A percentile compares a stretch with the other conserved stretches of the same genome.
phyloP scores from a whole-genome alignment of 805 yeast genomes.

The Starmerella potacharoeniae region DNA sequence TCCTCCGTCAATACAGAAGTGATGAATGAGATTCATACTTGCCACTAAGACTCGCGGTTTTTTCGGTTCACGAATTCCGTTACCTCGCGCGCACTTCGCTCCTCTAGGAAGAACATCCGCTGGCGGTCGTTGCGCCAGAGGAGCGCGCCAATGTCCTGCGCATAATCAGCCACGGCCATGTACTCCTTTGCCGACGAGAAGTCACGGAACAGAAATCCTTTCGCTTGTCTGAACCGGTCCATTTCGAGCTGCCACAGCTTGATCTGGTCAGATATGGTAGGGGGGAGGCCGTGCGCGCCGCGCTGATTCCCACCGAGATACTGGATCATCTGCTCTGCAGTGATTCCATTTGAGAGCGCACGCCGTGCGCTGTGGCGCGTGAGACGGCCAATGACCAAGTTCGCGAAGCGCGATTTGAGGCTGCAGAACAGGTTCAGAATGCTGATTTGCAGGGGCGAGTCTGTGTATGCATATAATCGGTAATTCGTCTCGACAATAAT shows the following conservation, averaged over 20 bases:
- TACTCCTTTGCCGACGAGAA: constrained; percentile 70
- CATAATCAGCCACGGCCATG: constrained; percentile 59
- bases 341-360: constrained; percentile 79
- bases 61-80: constrained; percentile 13
- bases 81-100: constrained; percentile 14
- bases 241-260: constrained; percentile 91
- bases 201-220: constrained; percentile 81
- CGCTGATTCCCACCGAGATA: constrained; percentile 81
- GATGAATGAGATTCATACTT: background rate
- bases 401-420: constrained; percentile 70
- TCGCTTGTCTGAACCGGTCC: constrained; percentile 78
- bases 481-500: constrained; percentile 88
- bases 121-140: constrained; percentile 70
- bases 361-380: constrained; percentile 83
- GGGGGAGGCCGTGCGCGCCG: constrained; percentile 63
- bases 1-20: background rate
- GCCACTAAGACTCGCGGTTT: background rate
- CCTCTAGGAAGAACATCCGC: constrained; percentile 69
- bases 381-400: constrained; percentile 86
- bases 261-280: constrained; percentile 94
- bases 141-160: constrained; percentile 81
- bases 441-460: constrained; percentile 90
- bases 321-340: constrained; percentile 86
- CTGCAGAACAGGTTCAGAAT: constrained; percentile 81
- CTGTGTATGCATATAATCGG: constrained; percentile 83